Percentiles rank a stretch among this genome's conserved stretches.
phyloP scores from a whole-genome alignment of 768 basidiomycete species.

The Kwoniella sp. region DNA sequence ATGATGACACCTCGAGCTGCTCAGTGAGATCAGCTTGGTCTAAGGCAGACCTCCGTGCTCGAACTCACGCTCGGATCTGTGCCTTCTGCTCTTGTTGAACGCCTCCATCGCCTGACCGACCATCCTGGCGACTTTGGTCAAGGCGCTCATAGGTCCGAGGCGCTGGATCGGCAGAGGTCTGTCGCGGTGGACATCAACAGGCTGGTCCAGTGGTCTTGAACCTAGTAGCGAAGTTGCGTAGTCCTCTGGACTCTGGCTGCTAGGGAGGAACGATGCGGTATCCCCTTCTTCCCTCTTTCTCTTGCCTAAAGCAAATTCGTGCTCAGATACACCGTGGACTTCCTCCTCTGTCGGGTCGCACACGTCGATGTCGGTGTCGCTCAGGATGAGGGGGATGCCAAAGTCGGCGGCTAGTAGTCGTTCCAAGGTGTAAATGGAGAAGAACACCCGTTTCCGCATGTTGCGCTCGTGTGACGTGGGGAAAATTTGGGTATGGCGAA shows the following conservation, averaged over 20 bases:
- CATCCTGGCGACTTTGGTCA: too few species aligned
- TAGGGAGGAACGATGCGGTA: too few species aligned
- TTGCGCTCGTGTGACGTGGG: not conserved
- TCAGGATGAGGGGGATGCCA: slow-evolving; percentile 28
- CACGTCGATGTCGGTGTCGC: slow-evolving; percentile 27
- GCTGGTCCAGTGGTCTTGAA: too few species aligned
- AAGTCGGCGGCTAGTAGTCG: slow-evolving; percentile 26
- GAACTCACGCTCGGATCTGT: slow-evolving; percentile 6
- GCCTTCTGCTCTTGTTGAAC: slow-evolving; percentile 21
- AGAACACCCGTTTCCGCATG: slow-evolving; percentile 25
- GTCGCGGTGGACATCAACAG: too few species aligned
- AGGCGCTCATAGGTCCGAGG: too few species aligned
- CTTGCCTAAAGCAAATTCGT: too few species aligned
- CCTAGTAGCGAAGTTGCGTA: too few species aligned
- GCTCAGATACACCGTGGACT: slow-evolving; percentile 1
- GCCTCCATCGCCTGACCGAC: slow-evolving; percentile 23
- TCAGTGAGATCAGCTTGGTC: not conserved
- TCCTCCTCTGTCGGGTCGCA: slow-evolving; percentile 22
- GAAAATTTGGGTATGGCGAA: slow-evolving; percentile 17
- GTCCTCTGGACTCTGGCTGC: too few species aligned
- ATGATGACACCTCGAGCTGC: slow-evolving; percentile 14
- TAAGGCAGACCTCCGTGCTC: not conserved
- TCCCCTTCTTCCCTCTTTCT: too few species aligned
- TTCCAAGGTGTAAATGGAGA: slow-evolving; percentile 26
- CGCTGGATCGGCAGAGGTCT: too few species aligned